phyloP scores from a whole-genome alignment of 2,329 filamentous ascomycete genomes.

The Cryphonectria radicalis region DNA sequence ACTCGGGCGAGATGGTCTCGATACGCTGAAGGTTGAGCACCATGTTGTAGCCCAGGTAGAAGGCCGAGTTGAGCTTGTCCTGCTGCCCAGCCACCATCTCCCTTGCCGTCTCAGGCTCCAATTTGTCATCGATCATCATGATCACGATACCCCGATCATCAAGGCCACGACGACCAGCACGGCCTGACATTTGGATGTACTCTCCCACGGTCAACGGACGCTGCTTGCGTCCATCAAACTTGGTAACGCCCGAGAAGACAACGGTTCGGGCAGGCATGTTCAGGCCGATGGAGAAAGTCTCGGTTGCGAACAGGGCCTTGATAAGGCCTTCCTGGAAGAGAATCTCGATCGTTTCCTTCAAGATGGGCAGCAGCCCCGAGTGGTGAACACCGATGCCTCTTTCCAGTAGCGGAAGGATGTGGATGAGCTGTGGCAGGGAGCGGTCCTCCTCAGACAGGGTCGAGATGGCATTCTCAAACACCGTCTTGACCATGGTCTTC shows the following conservation, averaged over 20 bases:
- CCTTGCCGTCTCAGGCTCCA: constrained; percentile 92
- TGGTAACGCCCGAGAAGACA: constrained; percentile 95
- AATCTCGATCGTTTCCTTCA: constrained; percentile 99
- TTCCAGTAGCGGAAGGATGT: constrained; percentile 85
- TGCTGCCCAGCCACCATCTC: constrained; percentile 95
- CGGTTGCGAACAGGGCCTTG: constrained; percentile 96
- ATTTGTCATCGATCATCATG: constrained; percentile 98
- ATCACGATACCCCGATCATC: constrained; percentile 98
- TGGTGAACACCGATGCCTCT: constrained; percentile 97
- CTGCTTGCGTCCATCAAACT: constrained; percentile 83
- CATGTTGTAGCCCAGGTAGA: constrained; percentile 99
- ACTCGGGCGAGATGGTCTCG: constrained; percentile 98
- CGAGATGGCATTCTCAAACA: constrained; percentile 91
- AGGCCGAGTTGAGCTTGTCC: constrained; percentile 95
- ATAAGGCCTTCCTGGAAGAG: constrained; percentile 97
- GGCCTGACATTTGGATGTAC: constrained; percentile 98
- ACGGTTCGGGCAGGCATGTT: constrained; percentile 99
- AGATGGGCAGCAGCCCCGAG: constrained; percentile 88
- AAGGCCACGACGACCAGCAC: constrained; percentile 93
- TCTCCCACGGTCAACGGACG: constrained; percentile 92
- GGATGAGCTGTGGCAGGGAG: constrained; percentile 83
- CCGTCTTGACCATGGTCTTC: constrained; percentile 90
- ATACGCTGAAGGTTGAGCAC: constrained; percentile 94
- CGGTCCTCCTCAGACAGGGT: constrained; percentile 92
- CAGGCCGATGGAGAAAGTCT: constrained; percentile 97